phyloP scores from a whole-genome alignment of 306 rosid species.

The Ammopiptanthus mongolicus region DNA sequence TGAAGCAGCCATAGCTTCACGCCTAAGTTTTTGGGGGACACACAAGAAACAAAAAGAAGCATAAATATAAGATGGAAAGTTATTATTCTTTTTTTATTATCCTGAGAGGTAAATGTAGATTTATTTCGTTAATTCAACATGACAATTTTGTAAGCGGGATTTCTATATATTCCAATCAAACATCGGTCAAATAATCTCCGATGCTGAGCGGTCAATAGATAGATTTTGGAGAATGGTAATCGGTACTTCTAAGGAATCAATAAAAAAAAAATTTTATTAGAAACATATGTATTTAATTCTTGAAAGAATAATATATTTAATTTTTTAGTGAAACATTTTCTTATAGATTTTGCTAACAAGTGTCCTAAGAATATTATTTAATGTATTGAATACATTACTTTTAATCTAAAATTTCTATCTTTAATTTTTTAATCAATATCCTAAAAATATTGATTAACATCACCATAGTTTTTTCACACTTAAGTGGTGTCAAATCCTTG shows the following conservation, averaged over 20 bases:
- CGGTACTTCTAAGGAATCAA: no score
- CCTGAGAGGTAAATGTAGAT: slow-evolving; percentile 4
- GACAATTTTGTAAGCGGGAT: slow-evolving; percentile 21
- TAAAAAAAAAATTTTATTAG: no score
- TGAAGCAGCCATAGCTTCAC: not conserved
- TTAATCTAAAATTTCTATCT: no score
- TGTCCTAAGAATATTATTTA: no score
- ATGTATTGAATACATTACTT: no score
- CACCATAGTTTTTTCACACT: not conserved
- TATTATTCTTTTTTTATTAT: not conserved
- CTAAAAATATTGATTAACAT: no score
- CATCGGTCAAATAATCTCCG: slow-evolving; percentile 37
- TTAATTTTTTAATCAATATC: no score
- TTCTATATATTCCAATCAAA: slow-evolving; percentile 40
- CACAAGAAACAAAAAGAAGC: not conserved
- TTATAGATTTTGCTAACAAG: no score
- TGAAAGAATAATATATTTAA: no score
- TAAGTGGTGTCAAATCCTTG: slow-evolving; percentile 71
- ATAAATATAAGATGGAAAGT: not conserved
- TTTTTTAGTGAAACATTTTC: no score
- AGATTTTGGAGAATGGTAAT: no score
- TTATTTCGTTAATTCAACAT: slow-evolving; percentile 7
- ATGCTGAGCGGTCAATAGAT: not conserved
- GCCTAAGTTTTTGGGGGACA: slow-evolving; percentile 13
- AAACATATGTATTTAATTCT: no score